Percentiles rank a stretch among this genome's conserved stretches.
These are phyloP conservation scores for Cordyceps sp. DNA, from an alignment of 2,329 filamentous ascomycete species.

Conservation along the genomic window DNA sequence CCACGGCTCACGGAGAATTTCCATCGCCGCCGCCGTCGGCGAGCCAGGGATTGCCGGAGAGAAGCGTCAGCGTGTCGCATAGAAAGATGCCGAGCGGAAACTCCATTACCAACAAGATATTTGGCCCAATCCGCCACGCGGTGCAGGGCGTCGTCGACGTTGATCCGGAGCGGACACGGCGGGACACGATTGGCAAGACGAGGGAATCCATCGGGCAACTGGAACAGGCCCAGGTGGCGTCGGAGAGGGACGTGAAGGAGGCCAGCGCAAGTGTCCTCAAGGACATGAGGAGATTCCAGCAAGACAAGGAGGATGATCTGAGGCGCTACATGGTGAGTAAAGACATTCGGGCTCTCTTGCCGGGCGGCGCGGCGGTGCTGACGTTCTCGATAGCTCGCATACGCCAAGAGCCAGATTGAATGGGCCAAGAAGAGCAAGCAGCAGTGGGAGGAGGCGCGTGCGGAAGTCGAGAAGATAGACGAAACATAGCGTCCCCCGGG, in stretches of 20 bases:
- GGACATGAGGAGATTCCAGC: constrained; percentile 84
- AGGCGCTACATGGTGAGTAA: constrained; percentile 80
- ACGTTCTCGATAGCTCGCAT: constrained; percentile 50
- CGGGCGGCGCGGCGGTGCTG: constrained; percentile 5
- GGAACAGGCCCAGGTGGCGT: constrained; percentile 77
- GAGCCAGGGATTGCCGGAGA: constrained; percentile 51
- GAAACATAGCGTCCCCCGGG: too few relatives aligned
- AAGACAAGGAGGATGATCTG: constrained; percentile 88
- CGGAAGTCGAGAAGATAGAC: constrained; percentile 79
- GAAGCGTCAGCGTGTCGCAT: constrained; percentile 35
- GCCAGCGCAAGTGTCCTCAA: constrained; percentile 77
- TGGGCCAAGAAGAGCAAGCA: constrained; percentile 85
- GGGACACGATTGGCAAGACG: constrained; percentile 92
- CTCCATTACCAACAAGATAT: constrained; percentile 85
- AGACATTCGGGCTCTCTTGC: neutral
- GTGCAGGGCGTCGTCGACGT: constrained; percentile 94
- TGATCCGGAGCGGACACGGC: constrained; percentile 79
- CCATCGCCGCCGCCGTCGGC: constrained; percentile 49
- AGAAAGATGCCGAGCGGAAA: constrained; percentile 73
- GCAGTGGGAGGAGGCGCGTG: constrained; percentile 80
- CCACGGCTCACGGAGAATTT: constrained; percentile 66
- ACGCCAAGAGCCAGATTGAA: constrained; percentile 82
- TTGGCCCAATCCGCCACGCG: constrained; percentile 86
- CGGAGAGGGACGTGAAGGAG: constrained; percentile 83
- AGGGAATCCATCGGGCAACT: constrained; percentile 72